Conservation (phyloP, 2,329 filamentous ascomycete species). For the Penicillium occitanis region DNA sequence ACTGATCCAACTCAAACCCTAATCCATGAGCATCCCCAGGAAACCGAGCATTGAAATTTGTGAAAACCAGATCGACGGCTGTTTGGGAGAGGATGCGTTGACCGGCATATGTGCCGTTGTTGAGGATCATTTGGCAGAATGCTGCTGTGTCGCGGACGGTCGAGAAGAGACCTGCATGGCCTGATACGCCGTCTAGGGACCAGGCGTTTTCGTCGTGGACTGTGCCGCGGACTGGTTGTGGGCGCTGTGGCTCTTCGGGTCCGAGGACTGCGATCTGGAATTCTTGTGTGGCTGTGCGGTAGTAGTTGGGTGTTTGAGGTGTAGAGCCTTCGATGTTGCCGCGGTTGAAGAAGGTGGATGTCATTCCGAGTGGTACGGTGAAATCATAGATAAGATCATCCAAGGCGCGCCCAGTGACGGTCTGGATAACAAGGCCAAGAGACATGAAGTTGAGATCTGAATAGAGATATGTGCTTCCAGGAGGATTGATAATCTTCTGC, state of each 20-base stretch:
- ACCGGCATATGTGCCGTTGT: constrained; percentile 39
- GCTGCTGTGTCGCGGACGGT: constrained; percentile 33
- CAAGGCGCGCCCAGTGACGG: constrained; percentile 27
- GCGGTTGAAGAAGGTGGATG: constrained; percentile 36
- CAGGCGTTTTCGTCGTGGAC: constrained; percentile 42
- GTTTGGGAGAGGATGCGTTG: constrained; percentile 29
- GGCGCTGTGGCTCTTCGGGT: constrained; percentile 33
- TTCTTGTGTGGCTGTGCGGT: constrained; percentile 33
- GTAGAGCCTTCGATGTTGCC: constrained; percentile 32
- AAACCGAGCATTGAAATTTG: constrained; percentile 34
- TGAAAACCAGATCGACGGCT: constrained; percentile 37
- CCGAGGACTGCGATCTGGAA: constrained; percentile 35
- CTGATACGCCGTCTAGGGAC: constrained; percentile 36
- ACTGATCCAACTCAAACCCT: constrained; percentile 37
- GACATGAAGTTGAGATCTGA: constrained; percentile 41
- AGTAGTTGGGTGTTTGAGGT: constrained; percentile 25
- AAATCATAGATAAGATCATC: constrained; percentile 31
- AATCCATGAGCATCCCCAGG: constrained; percentile 30
- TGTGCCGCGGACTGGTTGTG: constrained; percentile 41
- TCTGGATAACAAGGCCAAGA: constrained; percentile 32
- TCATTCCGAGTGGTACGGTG: constrained; percentile 32
- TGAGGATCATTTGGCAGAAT: constrained; percentile 41
- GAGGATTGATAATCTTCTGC: constrained; percentile 28
- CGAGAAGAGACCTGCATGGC: constrained; percentile 40
- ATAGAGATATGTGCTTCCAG: constrained; percentile 34